Conservation (phyloP, 768 basidiomycete genomes). For the Tricholoma sp. region DNA sequence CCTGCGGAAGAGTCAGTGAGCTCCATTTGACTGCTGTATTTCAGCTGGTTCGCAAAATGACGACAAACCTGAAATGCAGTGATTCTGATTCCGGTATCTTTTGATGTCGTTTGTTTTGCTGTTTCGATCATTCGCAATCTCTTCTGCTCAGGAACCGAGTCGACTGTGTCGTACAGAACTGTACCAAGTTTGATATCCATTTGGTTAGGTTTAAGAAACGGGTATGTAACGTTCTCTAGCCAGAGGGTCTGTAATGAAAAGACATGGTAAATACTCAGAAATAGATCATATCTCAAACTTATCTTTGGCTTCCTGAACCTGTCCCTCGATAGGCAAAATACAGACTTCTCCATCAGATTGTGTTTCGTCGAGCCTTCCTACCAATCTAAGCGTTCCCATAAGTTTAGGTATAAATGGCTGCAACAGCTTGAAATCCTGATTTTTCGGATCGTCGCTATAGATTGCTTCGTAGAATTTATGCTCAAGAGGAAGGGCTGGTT, state of each 20-base stretch:
- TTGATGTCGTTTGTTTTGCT: conserved; percentile 67
- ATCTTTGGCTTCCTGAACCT: conserved; percentile 14
- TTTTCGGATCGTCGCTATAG: conserved; percentile 27
- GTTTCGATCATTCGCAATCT: conserved; percentile 67
- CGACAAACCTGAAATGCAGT: conserved; percentile 84
- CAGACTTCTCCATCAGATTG: conserved; percentile 14
- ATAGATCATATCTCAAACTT: conserved; percentile 1
- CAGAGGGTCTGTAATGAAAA: conserved; percentile 60
- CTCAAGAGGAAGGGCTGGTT: conserved; percentile 63
- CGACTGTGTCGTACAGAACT: conserved; percentile 61
- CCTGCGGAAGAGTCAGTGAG: conserved; percentile 34
- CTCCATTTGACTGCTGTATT: background rate
- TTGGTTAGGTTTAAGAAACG: conserved; percentile 78
- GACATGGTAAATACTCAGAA: background rate
- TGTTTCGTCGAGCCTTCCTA: conserved; percentile 50
- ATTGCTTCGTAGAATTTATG: conserved; percentile 66
- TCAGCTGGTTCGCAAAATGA: background rate
- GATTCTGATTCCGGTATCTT: conserved; percentile 71
- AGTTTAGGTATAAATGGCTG: conserved; percentile 68
- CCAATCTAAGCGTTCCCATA: conserved; percentile 69
- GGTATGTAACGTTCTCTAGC: conserved; percentile 74
- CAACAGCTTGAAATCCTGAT: conserved; percentile 20
- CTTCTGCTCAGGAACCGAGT: conserved; percentile 65
- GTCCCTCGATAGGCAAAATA: conserved; percentile 12
- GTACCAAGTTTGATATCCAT: conserved; percentile 94